Evolutionary conservation across 2,329 filamentous ascomycete genomes (phyloP), one percentile per base, ranked within the genome.

Genomic region (Penicillium sp.): DNA sequence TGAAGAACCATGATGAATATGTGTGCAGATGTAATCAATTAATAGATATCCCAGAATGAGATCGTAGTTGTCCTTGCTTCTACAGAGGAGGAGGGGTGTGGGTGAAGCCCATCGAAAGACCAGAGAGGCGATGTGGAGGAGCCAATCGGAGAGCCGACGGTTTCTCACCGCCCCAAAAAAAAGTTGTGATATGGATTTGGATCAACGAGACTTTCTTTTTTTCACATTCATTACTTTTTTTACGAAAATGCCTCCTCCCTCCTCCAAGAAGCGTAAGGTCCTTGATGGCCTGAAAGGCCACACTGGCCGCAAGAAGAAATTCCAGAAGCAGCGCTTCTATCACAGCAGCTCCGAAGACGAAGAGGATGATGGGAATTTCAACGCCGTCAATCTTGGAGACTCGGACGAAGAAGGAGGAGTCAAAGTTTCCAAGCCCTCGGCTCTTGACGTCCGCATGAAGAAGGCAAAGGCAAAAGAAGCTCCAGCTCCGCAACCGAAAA

Each of bases 1-100:
- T 96, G 92, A 71, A 99, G 89, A 83, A 99, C 94, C 94, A 99
- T 99, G 72, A 69, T 73, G 69, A 58, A 55, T 50, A 23, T 32
- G 34, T 47, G 23, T 51, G 35, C 23, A 56, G 14, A 49, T 30
- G 18, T 38, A 55, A 55, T 42, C 42, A 49, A 54, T 51, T 47
- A 38, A 57, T 40, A 39, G 13, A 53, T 26, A 47, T 8, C 2
- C 7, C 41, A 47, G 11, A 43, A 29, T 26, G 39, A 39, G 44
- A 47, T 14, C 16, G 49, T 47, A 54, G 44, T 40, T 32, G 35
- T 47, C 39, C 34, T 41, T 23, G 39, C 45, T 19, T 27, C 13
- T 36, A 19, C 41, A 45, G 56, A 47, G 53, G 57, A 59, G 59
- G 62, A 62, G 61, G 62, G 55, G 60, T 49, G 56, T 62, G 55